Base-by-base conservation (phyloP, 306 rosid species). In the Canavalia gladiata region DNA sequence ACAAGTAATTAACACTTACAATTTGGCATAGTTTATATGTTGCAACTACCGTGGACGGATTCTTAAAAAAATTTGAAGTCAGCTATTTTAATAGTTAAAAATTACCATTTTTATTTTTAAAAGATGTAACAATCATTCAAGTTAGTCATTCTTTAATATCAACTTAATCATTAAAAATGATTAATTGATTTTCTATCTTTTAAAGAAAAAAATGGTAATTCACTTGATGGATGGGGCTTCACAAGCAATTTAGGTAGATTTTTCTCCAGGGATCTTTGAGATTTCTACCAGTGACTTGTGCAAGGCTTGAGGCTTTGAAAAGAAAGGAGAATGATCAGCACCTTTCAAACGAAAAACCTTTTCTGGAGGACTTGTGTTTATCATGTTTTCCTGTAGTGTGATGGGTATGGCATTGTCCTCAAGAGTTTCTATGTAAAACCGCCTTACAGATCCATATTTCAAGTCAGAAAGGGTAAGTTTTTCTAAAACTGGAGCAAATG, bases 241-340 rank as follows among this genome's bases (percentile, higher is more conserved):
- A 52, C 7, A 13, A 13, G 58, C 58, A 52, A 50, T 13, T 52
- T 52, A 13, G 29, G 58, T 52, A 52, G 35, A 28, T 29, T 56
- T 4, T 28, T 56, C 34, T 56, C 35, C 25, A 56, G 5, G 49
- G 41, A 90, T 81, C 86, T 62, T 89, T 66, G 99, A 92, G 85
- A 96, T 90, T 87, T 96, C 98, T 73, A 90, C 86, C 83, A 96
- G 76, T 39, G 93, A 83, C 87, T 92, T 96, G 90, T 96, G 97
- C 47, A 96, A 83, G 56, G 99, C 98, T 87, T 96, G 99, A 80
- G 98, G 98, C 85, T 90, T 96, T 47, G 99, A 96, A 90, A 96
- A 96, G 72, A 96, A 93, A 0, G 99, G 99, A 0, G 98, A 90
- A 55, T 55, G 60, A 5, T 55, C 49, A 45, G 49, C 49, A 45